Evolutionary conservation across 2,329 filamentous ascomycete genomes (phyloP), one percentile per base, ranked within the genome.

Genomic region (Pseudogymnoascus sp.): DNA sequence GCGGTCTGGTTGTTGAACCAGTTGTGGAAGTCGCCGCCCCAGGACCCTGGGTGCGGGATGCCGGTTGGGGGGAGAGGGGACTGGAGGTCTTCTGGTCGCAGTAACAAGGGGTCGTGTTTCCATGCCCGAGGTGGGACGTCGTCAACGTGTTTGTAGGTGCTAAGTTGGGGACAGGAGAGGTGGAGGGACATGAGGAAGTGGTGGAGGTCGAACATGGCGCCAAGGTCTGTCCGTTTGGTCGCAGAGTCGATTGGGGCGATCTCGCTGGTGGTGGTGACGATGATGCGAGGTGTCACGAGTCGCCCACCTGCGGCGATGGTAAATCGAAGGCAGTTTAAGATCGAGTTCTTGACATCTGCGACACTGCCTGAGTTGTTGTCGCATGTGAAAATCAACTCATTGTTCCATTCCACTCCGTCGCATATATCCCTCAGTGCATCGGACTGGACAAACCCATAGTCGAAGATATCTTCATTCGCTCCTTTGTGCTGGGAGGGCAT

Each of bases 311-410:
- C 76, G 43, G 72, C 69, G 43, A 78, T 77, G 3, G 76, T 73
- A 60, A 76, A 78, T 21, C 77, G 72, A 2, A 78, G 70, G 67
- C 76, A 78, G 61, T 76, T 77, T 4, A 78, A 67, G 14, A 78
- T 76, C 67, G 76, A 75, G 64, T 77, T 76, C 31, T 76, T 71
- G 36, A 78, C 68, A 72, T 78, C 76, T 31, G 74, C 76, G 43
- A 78, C 71, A 16, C 75, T 75, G 41, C 76, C 77, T 41, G 74
- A 73, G 62, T 76, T 75, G 4, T 73, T 75, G 60, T 78, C 76
- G 68, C 77, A 78, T 34, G 70, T 76, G 62, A 78, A 78, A 1
- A 78, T 65, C 11, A 78, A 65, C 19, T 73, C 74, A 0, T 68
- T 65, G 14, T 74, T 74, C 65, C 76, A 78, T 1, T 67, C 60